These are phyloP conservation scores for Penicillium olsonii DNA, from an alignment of 2,329 filamentous ascomycete genomes.

Conservation along the genomic window DNA sequence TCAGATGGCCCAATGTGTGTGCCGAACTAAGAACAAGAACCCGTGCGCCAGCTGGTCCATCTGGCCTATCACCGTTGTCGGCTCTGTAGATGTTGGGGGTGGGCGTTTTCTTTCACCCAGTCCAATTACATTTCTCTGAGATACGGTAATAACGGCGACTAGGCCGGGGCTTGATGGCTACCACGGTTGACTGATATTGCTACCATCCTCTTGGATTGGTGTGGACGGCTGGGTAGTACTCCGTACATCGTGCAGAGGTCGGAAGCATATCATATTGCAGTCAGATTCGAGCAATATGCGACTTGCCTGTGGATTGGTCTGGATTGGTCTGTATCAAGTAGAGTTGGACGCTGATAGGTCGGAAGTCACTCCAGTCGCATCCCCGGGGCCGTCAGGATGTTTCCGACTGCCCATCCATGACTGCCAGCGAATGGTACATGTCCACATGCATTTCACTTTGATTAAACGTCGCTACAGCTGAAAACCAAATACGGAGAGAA, in stretches of 20 bases:
- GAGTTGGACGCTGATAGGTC: background rate
- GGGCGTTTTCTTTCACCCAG: background rate
- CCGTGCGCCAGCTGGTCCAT: conserved; percentile 2
- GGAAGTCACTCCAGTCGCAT: conserved; percentile 1
- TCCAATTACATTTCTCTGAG: background rate
- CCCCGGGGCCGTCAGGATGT: background rate
- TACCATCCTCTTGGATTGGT: background rate
- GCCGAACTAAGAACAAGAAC: conserved; percentile 3
- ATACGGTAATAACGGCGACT: background rate
- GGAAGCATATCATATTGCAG: conserved; percentile 1
- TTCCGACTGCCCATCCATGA: background rate
- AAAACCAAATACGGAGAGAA: background rate
- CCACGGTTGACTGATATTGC: background rate
- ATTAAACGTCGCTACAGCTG: background rate
- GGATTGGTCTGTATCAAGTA: conserved; percentile 2
- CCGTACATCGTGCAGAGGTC: background rate
- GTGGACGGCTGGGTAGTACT: background rate
- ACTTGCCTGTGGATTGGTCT: background rate
- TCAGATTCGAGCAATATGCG: background rate
- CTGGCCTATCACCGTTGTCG: conserved; percentile 10
- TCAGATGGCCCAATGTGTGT: conserved; percentile 5
- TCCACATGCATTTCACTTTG: background rate
- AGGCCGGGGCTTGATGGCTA: background rate
- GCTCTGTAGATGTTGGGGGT: conserved; percentile 2
- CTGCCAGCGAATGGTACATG: background rate